A percentile compares a stretch with the other conserved stretches of the same genome.
These are phyloP conservation scores for Bonia amplexicaulis DNA, from an alignment of 176 grass and related monocot genomes.

Conservation along the genomic window DNA sequence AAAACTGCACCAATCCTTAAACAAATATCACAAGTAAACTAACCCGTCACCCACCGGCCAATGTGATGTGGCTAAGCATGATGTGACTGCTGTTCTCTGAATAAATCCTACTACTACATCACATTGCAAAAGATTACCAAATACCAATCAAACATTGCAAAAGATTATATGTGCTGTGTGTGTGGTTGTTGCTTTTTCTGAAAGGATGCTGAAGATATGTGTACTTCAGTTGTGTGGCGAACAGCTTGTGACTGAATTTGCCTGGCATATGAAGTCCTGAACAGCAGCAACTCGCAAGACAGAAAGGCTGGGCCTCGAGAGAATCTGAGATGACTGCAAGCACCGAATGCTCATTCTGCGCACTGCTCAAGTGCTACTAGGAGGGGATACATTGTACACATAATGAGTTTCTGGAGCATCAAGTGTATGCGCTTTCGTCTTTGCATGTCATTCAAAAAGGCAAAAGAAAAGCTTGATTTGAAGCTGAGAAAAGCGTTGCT, in stretches of 20 bases:
- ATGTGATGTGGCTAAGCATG: conserved; percentile 22
- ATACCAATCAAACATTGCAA: not conserved
- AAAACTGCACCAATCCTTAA: conserved; percentile 1
- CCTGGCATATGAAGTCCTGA: not conserved
- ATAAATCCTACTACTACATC: not conserved
- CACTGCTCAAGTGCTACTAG: not conserved
- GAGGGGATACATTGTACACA: not conserved
- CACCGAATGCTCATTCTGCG: conserved; percentile 47
- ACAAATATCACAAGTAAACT: conserved; percentile 18
- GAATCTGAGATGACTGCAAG: conserved; percentile 32
- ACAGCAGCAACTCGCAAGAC: not conserved
- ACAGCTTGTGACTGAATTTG: conserved; percentile 6
- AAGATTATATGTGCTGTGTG: not conserved
- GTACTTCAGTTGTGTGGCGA: not conserved
- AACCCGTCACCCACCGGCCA: conserved; percentile 36
- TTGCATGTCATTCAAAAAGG: not conserved
- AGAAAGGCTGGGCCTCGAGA: conserved; percentile 7
- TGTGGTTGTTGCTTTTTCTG: not conserved
- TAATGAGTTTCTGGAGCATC: not conserved
- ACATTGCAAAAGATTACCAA: not conserved
- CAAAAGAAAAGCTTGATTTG: not conserved
- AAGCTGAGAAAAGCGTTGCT: not conserved
- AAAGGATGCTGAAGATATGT: conserved; percentile 9
- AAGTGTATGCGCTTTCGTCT: not conserved
- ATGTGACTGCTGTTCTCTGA: conserved; percentile 5